Percentiles rank a stretch among this genome's conserved stretches.
Evolutionary conservation across 2,329 filamentous ascomycete genomes (phyloP).

Genomic region (Trichoderma brevicompactum): DNA sequence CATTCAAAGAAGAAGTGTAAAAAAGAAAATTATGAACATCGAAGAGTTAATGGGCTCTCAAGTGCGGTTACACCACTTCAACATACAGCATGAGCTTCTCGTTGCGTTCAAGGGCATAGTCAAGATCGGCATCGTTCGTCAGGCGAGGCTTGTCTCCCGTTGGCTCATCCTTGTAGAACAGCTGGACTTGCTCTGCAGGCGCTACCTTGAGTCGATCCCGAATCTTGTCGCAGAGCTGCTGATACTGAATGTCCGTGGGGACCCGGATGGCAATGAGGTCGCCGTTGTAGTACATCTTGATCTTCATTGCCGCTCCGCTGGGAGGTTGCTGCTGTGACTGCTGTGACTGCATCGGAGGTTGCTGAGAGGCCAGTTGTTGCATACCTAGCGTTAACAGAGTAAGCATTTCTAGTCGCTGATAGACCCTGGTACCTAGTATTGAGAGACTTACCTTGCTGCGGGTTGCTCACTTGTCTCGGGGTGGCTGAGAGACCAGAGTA

Average conservation of each 20-base stretch:
- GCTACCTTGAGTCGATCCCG: constrained; percentile 79
- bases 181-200: constrained; percentile 69
- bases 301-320: constrained; percentile 65
- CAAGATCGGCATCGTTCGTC: constrained; percentile 78
- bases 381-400: constrained; percentile 33
- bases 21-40: constrained; percentile 24
- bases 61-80: constrained; percentile 51
- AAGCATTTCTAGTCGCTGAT: not conserved
- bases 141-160: constrained; percentile 75
- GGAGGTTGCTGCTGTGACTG: constrained; percentile 31
- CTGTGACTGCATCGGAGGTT: not conserved
- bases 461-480: constrained; percentile 52
- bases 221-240: constrained; percentile 81
- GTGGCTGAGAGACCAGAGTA: constrained; percentile 60
- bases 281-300: constrained; percentile 92
- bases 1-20: constrained; percentile 12
- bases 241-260: constrained; percentile 76
- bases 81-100: constrained; percentile 84
- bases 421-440: not conserved
- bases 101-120: constrained; percentile 79
- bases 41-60: constrained; percentile 21
- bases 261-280: constrained; percentile 92
- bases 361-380: constrained; percentile 42
- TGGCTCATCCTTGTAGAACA: constrained; percentile 86
- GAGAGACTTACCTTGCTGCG: constrained; percentile 37